Evolutionary conservation across 2,329 filamentous ascomycete genomes (phyloP).

Genomic region (Microdochium nivale): DNA sequence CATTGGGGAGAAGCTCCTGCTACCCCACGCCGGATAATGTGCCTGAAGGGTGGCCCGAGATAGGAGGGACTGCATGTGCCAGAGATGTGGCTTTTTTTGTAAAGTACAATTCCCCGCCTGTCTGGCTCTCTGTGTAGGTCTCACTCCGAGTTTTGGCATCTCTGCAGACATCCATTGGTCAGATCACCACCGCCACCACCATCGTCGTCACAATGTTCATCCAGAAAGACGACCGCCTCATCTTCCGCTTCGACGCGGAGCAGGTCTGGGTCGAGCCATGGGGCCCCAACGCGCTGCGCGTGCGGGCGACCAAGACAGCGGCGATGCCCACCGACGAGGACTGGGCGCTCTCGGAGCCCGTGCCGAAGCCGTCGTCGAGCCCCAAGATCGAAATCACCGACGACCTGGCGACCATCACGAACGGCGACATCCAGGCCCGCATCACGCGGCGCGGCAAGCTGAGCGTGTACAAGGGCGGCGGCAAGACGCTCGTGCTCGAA

Average conservation of each 20-base stretch:
- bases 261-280: conserved; percentile 38
- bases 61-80: no score
- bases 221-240: conserved; percentile 10
- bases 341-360: conserved; percentile 28
- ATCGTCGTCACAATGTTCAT: conserved; percentile 10
- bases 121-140: no score
- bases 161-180: no score
- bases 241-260: conserved; percentile 30
- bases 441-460: conserved; percentile 32
- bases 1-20: no score
- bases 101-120: no score
- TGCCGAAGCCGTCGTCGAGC: conserved; percentile 8
- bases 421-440: conserved; percentile 2
- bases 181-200: neutral
- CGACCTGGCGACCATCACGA: conserved; percentile 35
- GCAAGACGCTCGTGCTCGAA: conserved; percentile 33
- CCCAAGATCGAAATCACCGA: conserved; percentile 36
- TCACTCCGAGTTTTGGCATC: no score
- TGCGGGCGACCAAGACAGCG: conserved; percentile 32
- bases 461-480: conserved; percentile 31
- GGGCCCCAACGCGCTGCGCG: conserved; percentile 36
- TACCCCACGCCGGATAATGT: no score
- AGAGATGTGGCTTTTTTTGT: no score
- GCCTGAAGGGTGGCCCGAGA: no score
- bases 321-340: conserved; percentile 23